phyloP scores from a whole-genome alignment of 352 stramenopile species.

The Phytopythium kandeliae region DNA sequence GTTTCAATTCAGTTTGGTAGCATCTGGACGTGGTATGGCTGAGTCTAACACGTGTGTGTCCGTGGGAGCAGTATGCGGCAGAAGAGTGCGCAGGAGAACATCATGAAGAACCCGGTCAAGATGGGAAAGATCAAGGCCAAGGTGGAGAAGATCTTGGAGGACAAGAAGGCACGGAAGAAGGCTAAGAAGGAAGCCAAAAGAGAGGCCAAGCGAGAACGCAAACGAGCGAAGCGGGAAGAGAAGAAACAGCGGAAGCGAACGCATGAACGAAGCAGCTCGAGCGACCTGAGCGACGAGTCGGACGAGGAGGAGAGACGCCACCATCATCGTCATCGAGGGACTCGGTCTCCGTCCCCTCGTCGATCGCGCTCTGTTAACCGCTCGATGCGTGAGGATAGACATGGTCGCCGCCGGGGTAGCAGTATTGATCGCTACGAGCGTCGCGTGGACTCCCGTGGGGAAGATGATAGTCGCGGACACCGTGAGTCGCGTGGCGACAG shows the following conservation, averaged over 20 bases:
- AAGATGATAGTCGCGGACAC: neutral
- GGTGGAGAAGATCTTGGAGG: slow-evolving; percentile 70
- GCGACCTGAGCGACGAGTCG: slow-evolving; percentile 8
- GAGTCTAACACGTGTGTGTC: neutral
- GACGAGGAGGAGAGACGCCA: slow-evolving; percentile 6
- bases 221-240: slow-evolving; percentile 26
- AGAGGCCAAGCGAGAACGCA: slow-evolving; percentile 68
- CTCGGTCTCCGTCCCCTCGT: slow-evolving; percentile 4
- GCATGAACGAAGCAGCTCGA: slow-evolving; percentile 11
- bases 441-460: neutral
- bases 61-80: slow-evolving; percentile 51
- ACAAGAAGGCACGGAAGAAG: slow-evolving; percentile 71
- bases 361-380: slow-evolving; percentile 1
- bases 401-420: neutral
- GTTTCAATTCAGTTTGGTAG: too few species aligned
- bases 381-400: neutral
- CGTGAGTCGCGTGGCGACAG: neutral
- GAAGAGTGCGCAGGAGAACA: slow-evolving; percentile 69
- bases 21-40: too few species aligned
- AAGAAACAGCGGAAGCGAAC: slow-evolving; percentile 43
- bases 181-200: slow-evolving; percentile 70
- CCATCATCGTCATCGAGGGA: slow-evolving; percentile 7
- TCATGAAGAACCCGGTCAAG: slow-evolving; percentile 89
- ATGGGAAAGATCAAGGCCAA: slow-evolving; percentile 84
- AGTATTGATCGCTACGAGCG: neutral